phyloP scores from a whole-genome alignment of 2,329 filamentous ascomycete genomes.

The Talaromyces sp. region DNA sequence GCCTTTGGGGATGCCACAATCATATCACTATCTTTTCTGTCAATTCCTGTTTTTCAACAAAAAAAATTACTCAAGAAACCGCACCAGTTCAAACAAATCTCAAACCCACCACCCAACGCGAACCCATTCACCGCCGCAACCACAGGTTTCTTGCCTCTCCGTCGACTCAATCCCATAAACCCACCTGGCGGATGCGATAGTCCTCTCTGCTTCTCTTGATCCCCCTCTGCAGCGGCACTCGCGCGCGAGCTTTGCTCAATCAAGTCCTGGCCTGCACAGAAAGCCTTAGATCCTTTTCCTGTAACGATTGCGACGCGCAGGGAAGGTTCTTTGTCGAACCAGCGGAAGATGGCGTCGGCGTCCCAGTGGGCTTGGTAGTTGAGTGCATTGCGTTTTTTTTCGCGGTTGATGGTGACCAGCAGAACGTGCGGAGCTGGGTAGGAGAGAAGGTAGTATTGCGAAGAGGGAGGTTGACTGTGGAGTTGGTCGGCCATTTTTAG shows the following conservation, averaged over 20 bases:
- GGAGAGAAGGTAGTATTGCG: conserved; percentile 28
- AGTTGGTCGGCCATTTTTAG: background rate
- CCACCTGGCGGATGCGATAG: conserved; percentile 43
- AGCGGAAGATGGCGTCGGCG: conserved; percentile 39
- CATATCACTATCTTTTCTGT: conserved; percentile 52
- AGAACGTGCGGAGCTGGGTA: conserved; percentile 44
- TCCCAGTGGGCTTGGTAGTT: conserved; percentile 38
- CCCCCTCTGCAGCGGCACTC: conserved; percentile 18
- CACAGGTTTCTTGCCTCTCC: conserved; percentile 65
- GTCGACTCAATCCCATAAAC: conserved; percentile 53
- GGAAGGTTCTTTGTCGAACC: conserved; percentile 41
- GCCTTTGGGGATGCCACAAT: conserved; percentile 58
- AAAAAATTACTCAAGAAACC: conserved; percentile 13
- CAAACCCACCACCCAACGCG: conserved; percentile 71
- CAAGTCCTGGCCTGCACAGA: conserved; percentile 43
- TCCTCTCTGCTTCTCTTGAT: conserved; percentile 12
- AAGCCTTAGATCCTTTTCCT: conserved; percentile 39
- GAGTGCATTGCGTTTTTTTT: conserved; percentile 42
- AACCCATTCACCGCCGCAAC: conserved; percentile 75
- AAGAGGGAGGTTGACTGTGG: conserved; percentile 20
- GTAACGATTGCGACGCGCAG: conserved; percentile 41
- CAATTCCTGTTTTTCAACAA: background rate
- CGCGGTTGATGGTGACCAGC: conserved; percentile 45
- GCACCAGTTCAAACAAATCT: conserved; percentile 85
- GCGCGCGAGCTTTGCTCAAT: conserved; percentile 33